These are phyloP conservation scores for Solanum paucissectum DNA, from an alignment of 257 asterid genomes.

Conservation along the genomic window DNA sequence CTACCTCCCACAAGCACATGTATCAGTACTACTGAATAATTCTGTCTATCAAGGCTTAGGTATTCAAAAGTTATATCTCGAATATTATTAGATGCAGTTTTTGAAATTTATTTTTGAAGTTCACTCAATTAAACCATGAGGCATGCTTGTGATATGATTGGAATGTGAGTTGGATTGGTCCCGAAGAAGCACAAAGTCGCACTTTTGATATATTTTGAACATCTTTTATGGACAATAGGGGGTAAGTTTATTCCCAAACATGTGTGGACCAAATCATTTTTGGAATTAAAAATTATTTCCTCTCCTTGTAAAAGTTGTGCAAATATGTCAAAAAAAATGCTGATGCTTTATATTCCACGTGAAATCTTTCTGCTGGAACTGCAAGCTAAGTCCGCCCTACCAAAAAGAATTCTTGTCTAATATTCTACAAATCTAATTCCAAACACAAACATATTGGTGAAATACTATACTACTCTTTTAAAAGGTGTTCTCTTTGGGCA, in stretches of 20 bases:
- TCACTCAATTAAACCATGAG: background rate
- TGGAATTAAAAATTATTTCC: background rate
- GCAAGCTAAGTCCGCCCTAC: background rate
- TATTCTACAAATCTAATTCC: background rate
- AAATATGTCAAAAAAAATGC: background rate
- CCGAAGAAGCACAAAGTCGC: background rate
- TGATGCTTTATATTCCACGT: background rate
- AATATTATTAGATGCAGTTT: background rate
- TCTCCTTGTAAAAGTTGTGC: background rate
- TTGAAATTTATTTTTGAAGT: background rate
- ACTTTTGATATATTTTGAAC: background rate
- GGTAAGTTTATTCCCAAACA: background rate
- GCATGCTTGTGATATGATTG: slow-evolving; percentile 2
- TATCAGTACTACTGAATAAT: background rate
- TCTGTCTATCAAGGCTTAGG: background rate
- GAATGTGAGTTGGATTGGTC: background rate
- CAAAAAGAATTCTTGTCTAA: background rate
- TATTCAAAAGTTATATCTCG: background rate
- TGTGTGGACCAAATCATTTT: background rate
- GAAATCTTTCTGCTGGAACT: background rate
- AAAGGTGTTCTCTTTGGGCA: too few relatives aligned
- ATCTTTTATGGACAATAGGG: background rate
- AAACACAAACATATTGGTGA: background rate
- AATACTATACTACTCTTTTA: too few relatives aligned
- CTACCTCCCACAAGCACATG: background rate